Percentiles rank a stretch among this genome's conserved stretches.
Conservation (phyloP, 2,329 filamentous ascomycete species). For the Atkinsonella texensis region DNA sequence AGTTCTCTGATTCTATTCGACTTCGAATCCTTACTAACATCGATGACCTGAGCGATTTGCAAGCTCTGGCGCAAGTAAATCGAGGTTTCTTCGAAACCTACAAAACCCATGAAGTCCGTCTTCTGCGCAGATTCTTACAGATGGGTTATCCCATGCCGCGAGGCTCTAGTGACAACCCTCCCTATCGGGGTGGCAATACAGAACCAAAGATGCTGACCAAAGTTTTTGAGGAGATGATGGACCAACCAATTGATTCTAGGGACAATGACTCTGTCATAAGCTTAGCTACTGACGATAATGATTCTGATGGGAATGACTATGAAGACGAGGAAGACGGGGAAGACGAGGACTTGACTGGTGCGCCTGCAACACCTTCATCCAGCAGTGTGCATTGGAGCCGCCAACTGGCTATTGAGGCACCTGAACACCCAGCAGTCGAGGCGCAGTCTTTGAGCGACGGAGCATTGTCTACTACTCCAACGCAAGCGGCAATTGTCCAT, state of each 20-base stretch:
- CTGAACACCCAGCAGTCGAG: conserved; percentile 1
- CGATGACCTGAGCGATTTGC: conserved; percentile 29
- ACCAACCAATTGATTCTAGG: conserved; percentile 4
- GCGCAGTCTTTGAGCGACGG: background rate
- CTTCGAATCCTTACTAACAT: conserved; percentile 29
- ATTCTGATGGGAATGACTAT: conserved; percentile 14
- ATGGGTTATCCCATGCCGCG: conserved; percentile 12
- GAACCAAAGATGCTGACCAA: conserved; percentile 23
- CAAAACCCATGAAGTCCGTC: conserved; percentile 28
- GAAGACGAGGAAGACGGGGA: conserved; percentile 12
- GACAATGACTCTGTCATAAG: background rate
- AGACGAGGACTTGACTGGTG: conserved; percentile 11
- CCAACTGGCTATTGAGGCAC: background rate
- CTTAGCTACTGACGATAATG: background rate
- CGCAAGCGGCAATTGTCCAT: conserved; percentile 4
- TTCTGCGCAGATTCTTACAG: conserved; percentile 25
- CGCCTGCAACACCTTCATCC: background rate
- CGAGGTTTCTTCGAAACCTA: conserved; percentile 32
- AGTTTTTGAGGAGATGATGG: conserved; percentile 20
- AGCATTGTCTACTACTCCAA: conserved; percentile 7
- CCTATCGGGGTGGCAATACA: conserved; percentile 11
- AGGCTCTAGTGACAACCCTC: background rate
- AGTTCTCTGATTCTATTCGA: conserved; percentile 25
- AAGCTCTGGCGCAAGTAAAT: conserved; percentile 29
- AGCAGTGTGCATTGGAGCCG: background rate